Evolutionary conservation across 2,329 filamentous ascomycete species (phyloP).

Genomic region (Decorospora gaudefroyi): DNA sequence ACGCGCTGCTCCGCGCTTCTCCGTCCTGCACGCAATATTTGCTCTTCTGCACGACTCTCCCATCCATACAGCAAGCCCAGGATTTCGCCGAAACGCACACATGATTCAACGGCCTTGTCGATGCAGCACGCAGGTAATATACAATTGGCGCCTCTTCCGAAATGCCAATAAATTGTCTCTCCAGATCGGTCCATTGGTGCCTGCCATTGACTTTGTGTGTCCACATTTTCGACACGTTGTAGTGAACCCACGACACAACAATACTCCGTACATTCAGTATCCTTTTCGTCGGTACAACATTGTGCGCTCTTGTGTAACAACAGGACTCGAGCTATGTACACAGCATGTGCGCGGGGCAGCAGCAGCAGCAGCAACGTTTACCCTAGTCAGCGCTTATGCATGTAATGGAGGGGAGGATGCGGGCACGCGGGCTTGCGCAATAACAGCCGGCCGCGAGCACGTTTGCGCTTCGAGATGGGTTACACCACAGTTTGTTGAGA

Average conservation of each 20-base stretch:
- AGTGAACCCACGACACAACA: too few species aligned
- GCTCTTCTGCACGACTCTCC: conserved; percentile 4
- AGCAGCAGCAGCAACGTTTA: too few species aligned
- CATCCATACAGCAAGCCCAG: not conserved
- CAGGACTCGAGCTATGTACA: conserved; percentile 10
- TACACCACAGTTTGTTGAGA: conserved; percentile 4
- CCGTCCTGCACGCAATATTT: conserved; percentile 11
- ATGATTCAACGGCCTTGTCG: not conserved
- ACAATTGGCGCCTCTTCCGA: not conserved
- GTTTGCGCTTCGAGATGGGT: not conserved
- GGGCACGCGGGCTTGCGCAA: conserved; percentile 5
- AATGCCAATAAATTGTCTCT: conserved; percentile 1
- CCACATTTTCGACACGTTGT: too few species aligned
- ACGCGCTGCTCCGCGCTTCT: conserved; percentile 8
- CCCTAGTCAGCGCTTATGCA: conserved; percentile 36
- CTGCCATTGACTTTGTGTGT: too few species aligned
- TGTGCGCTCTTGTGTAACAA: not conserved
- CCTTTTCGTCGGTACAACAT: too few species aligned
- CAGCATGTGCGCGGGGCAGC: conserved; percentile 16
- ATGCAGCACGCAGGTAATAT: not conserved
- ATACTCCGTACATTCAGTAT: too few species aligned
- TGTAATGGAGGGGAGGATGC: conserved; percentile 27
- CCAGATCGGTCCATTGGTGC: too few species aligned
- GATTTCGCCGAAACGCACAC: not conserved
- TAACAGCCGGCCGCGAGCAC: conserved; percentile 5